A percentile compares a stretch with the other conserved stretches of the same genome.
These are phyloP conservation scores for Clavispora santaluciae DNA, from an alignment of 805 yeast species.

Conservation along the genomic window DNA sequence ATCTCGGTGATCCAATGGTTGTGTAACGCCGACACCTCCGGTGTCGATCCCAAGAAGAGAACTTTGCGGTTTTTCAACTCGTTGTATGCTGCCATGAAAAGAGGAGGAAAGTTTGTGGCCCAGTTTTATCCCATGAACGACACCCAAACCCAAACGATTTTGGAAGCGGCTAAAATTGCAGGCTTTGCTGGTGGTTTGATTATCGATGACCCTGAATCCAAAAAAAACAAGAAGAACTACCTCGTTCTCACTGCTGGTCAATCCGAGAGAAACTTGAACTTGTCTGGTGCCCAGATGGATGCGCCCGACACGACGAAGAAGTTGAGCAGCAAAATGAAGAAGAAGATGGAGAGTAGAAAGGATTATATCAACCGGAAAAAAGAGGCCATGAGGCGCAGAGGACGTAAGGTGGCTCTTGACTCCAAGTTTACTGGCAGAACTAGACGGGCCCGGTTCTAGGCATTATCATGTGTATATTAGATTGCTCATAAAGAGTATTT, in stretches of 20 bases:
- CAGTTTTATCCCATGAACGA: slow-evolving; percentile 95
- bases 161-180: slow-evolving; percentile 82
- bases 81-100: slow-evolving; percentile 73
- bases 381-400: slow-evolving; percentile 87
- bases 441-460: slow-evolving; percentile 40
- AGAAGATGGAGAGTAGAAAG: slow-evolving; percentile 66
- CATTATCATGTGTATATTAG: not conserved
- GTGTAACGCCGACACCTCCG: slow-evolving; percentile 86
- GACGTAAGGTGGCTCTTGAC: slow-evolving; percentile 83
- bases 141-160: slow-evolving; percentile 70
- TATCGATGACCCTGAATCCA: slow-evolving; percentile 89
- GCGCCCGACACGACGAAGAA: slow-evolving; percentile 43
- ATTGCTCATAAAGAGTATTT: not conserved
- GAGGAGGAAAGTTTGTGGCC: slow-evolving; percentile 97
- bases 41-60: slow-evolving; percentile 80
- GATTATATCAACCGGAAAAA: slow-evolving; percentile 87
- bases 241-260: slow-evolving; percentile 84
- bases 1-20: slow-evolving; percentile 97
- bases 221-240: slow-evolving; percentile 86
- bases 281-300: slow-evolving; percentile 79
- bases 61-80: slow-evolving; percentile 80
- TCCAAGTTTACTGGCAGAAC: slow-evolving; percentile 87
- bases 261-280: slow-evolving; percentile 67
- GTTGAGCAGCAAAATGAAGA: slow-evolving; percentile 43
- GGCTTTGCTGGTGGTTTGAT: slow-evolving; percentile 97